Conservation (phyloP, 768 basidiomycete genomes). For the Calocybe indica region DNA sequence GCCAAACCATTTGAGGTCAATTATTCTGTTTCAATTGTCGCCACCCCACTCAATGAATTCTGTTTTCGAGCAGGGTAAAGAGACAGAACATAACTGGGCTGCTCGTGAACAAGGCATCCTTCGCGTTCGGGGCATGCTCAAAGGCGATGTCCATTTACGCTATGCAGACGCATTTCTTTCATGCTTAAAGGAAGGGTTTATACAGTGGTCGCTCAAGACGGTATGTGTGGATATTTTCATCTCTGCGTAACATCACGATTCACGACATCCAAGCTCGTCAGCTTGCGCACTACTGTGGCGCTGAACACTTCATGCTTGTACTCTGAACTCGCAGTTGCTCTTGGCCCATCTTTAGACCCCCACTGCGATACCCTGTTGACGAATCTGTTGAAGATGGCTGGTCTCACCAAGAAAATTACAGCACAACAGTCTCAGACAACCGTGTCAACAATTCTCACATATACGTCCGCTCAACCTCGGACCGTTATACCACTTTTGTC, state of each 20-base stretch:
- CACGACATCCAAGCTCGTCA: conserved; percentile 45
- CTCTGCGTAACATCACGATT: conserved; percentile 1
- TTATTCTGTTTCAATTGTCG: conserved; percentile 5
- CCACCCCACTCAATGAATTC: background rate
- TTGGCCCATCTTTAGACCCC: conserved; percentile 69
- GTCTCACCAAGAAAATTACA: conserved; percentile 88
- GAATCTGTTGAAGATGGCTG: conserved; percentile 81
- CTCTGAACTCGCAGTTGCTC: conserved; percentile 58
- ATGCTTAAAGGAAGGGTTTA: conserved; percentile 70
- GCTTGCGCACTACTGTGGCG: conserved; percentile 88
- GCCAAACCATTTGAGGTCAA: conserved; percentile 72
- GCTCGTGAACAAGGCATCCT: conserved; percentile 71
- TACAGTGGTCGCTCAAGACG: conserved; percentile 80
- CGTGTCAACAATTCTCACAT: conserved; percentile 58
- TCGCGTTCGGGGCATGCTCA: conserved; percentile 84
- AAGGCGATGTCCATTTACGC: conserved; percentile 72
- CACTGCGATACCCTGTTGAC: conserved; percentile 72
- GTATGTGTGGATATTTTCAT: conserved; percentile 36
- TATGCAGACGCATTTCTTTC: conserved; percentile 71
- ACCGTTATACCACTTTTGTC: conserved; percentile 63
- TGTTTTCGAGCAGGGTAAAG: conserved; percentile 63
- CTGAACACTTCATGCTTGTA: conserved; percentile 75
- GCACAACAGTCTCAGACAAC: conserved; percentile 80
- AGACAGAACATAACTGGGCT: conserved; percentile 95
- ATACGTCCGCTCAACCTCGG: conserved; percentile 69